Evolutionary conservation across 1,284 basidiomycete species (phyloP), one percentile per base, ranked within the genome.

Genomic region (Mycena sp.): DNA sequence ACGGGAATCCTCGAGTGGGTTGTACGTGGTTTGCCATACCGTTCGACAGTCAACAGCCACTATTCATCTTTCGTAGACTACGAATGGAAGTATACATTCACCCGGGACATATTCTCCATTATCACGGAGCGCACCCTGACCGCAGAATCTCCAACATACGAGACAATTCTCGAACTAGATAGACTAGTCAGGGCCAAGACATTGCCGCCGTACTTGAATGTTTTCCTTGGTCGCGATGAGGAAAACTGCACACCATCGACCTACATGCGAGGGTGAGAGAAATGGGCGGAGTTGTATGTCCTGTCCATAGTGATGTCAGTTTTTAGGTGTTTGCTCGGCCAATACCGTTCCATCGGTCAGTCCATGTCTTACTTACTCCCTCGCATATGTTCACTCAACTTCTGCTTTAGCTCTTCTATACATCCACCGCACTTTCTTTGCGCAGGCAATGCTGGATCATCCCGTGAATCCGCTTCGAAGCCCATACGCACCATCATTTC

Each of bases 401-500:
- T 23, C 21, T 53, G 21, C 38, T 54, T 29, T 50, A 87, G 86
- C 81, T 25, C 76, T 88, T 58, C 67, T 88, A 12, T 85, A 83
- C 68, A 77, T 88, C 32, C 86, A 88, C 67, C 79, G 87, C 55
- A 86, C 83, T 63, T 89, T 85, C 75, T 88, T 88, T 65, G 84
- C 85, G 0, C 85, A 86, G 63, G 85, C 87, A 2, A 82, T 89
- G 80, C 75, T 86, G 16, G 86, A 88, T 66, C 81, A 84, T 69
- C 87, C 87, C 35, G 75, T 76, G 12, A 88, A 88, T 67, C 87
- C 87, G 16, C 76, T 88, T 19, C 80, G 85, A 41, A 88, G 87
- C 67, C 84, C 85, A 6, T 89, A 85, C 62, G 85, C 87, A 4
- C 87, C 87, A 0, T 88, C 87, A 3, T 88, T 87, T 69, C 77